Evolutionary conservation across 495 filamentous ascomycete genomes (phyloP).

Genomic region (Tuber melanosporum): DNA sequence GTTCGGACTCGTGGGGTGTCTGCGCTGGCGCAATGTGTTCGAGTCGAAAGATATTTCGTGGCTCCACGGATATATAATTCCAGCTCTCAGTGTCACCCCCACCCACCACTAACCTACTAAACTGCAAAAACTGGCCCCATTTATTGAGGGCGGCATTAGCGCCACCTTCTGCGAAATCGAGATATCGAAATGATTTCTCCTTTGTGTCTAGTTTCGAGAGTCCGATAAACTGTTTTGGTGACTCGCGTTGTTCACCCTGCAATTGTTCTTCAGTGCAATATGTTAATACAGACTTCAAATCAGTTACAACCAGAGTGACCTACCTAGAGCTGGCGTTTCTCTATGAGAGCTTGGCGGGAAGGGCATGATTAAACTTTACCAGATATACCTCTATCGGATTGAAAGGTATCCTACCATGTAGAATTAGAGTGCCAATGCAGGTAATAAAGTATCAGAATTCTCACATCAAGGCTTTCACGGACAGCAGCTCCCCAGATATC

Average conservation of each 20-base stretch:
- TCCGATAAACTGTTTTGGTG: not conserved
- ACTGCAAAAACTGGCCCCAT: slow-evolving; percentile 2
- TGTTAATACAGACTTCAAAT: not conserved
- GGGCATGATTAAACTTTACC: not conserved
- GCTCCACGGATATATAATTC: not conserved
- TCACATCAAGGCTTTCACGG: not conserved
- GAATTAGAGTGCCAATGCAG: not conserved
- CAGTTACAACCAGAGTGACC: not conserved
- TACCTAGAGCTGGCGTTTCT: not conserved
- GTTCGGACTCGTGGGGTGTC: no score
- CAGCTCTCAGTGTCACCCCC: not conserved
- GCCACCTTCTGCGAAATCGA: slow-evolving; percentile 5
- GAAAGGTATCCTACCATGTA: not conserved
- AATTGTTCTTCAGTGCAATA: not conserved
- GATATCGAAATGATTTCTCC: not conserved
- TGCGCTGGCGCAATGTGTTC: not conserved
- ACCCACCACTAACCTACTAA: not conserved
- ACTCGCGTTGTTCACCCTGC: not conserved
- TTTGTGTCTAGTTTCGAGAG: not conserved
- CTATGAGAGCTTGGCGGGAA: not conserved
- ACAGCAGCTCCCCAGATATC: not conserved
- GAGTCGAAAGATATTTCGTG: not conserved
- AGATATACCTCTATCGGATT: not conserved
- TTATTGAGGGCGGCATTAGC: not conserved
- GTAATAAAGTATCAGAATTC: not conserved